Conservation (phyloP, 768 basidiomycete genomes). For the Rhodocollybia butyracea region DNA sequence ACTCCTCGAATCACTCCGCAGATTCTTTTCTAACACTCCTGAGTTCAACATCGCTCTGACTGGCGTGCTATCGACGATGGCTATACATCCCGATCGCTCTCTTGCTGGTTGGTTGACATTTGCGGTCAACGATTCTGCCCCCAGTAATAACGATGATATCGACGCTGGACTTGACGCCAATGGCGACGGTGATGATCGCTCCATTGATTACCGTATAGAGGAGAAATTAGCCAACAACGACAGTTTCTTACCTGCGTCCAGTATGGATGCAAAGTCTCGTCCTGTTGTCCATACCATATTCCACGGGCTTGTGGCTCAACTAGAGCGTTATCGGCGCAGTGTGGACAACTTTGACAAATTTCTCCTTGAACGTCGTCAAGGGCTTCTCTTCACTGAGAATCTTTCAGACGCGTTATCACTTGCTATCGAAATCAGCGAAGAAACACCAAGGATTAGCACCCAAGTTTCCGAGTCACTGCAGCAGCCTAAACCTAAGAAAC, state of each 20-base stretch:
- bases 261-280: conserved; percentile 66
- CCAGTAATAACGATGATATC: conserved; percentile 12
- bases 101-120: conserved; percentile 89
- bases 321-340: conserved; percentile 73
- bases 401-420: conserved; percentile 84
- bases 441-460: conserved; percentile 29
- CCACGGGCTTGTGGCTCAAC: conserved; percentile 73
- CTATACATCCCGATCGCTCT: conserved; percentile 82
- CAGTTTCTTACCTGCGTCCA: conserved; percentile 58
- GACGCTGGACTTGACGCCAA: conserved; percentile 23
- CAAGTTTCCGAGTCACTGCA: conserved; percentile 27
- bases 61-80: conserved; percentile 74
- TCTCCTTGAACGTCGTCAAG: conserved; percentile 82
- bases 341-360: conserved; percentile 83
- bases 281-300: conserved; percentile 83
- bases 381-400: conserved; percentile 89
- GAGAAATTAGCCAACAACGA: conserved; percentile 58
- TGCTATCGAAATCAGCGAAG: conserved; percentile 59
- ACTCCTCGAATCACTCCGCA: conserved; percentile 66
- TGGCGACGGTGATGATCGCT: conserved; percentile 74
- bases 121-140: conserved; percentile 38
- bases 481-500: conserved; percentile 46
- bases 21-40: conserved; percentile 83
- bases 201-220: conserved; percentile 73
- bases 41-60: conserved; percentile 89